phyloP scores from a whole-genome alignment of 176 grass and related monocot genomes.

The Ensete ventricosum region DNA sequence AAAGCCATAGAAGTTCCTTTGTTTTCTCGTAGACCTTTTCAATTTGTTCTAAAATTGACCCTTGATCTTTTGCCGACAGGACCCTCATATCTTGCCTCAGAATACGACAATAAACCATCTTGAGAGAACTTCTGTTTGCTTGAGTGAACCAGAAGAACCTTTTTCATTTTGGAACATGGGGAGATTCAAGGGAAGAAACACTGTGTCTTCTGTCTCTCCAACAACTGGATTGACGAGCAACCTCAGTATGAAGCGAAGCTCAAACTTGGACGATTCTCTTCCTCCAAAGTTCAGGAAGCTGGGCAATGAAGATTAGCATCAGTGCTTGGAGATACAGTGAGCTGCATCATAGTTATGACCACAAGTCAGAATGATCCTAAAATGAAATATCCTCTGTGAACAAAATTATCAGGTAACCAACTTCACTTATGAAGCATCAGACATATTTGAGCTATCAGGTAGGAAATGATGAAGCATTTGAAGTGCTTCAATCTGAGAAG shows the following conservation, averaged over 20 bases:
- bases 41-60: background rate
- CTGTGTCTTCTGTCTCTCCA: conserved; percentile 28
- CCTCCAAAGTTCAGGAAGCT: conserved; percentile 41
- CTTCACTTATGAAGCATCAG: no score
- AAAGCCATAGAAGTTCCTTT: no score
- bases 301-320: background rate
- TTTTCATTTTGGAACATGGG: conserved; percentile 87
- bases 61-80: conserved; percentile 24
- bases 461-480: no score
- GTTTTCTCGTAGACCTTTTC: no score
- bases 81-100: conserved; percentile 25
- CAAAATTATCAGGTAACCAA: no score
- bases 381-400: no score
- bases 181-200: conserved; percentile 35
- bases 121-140: conserved; percentile 25
- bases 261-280: conserved; percentile 13
- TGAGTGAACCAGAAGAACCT: conserved; percentile 41
- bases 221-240: conserved; percentile 10
- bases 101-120: conserved; percentile 17
- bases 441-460: no score
- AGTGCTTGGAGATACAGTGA: no score
- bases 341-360: no score
- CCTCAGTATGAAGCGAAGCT: conserved; percentile 40
- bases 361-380: no score
- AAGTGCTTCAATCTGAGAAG: no score